These are phyloP conservation scores for Russula vinacea DNA, from an alignment of 768 basidiomycete genomes.

Conservation along the genomic window DNA sequence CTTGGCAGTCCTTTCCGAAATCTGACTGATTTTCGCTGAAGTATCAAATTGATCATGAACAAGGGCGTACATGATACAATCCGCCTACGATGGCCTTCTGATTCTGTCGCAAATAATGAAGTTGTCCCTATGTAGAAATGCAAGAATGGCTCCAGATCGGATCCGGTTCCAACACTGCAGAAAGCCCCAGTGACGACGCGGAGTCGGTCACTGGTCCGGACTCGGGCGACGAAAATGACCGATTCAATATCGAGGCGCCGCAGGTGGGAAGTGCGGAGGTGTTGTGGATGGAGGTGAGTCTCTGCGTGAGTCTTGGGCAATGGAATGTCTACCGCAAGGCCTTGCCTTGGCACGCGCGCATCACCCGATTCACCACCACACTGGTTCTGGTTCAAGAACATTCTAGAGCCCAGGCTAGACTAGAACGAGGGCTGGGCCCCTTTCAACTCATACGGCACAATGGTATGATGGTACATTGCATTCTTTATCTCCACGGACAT, in stretches of 20 bases:
- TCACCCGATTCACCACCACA: no score
- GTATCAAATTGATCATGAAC: constrained; percentile 68
- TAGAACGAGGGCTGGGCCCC: no score
- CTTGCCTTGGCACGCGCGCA: no score
- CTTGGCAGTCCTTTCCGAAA: neutral
- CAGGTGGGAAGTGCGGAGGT: constrained; percentile 15
- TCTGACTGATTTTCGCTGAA: constrained; percentile 34
- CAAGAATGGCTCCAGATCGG: constrained; percentile 31
- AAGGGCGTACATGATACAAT: constrained; percentile 71
- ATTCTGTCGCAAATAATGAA: constrained; percentile 62
- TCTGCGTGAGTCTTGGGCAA: neutral
- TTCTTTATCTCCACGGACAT: no score
- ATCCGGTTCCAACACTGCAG: constrained; percentile 34
- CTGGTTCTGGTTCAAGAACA: no score
- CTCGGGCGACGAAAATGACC: constrained; percentile 60
- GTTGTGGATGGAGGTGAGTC: constrained; percentile 15
- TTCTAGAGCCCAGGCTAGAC: no score
- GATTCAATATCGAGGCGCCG: constrained; percentile 35
- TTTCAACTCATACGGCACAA: no score
- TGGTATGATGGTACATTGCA: no score
- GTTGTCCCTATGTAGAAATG: constrained; percentile 50
- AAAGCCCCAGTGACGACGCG: constrained; percentile 36
- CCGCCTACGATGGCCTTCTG: constrained; percentile 76
- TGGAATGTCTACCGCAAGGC: no score
- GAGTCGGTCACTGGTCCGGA: constrained; percentile 62